Base-by-base conservation (phyloP, 192 early-diverging fungal species). In the Phlyctochytrium planicorne region DNA sequence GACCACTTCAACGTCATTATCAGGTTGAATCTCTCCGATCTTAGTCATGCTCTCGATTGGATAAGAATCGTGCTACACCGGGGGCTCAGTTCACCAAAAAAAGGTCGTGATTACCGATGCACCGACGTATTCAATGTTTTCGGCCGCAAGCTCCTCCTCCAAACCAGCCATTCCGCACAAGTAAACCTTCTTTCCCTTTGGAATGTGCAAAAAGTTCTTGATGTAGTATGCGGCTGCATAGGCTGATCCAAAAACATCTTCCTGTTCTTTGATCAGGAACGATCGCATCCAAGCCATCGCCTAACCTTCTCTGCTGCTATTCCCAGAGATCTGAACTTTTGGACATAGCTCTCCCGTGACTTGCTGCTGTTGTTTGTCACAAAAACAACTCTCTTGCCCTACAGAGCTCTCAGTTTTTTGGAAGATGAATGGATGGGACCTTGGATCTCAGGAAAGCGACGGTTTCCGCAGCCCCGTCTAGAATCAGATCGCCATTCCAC, bases 321-420 rank as follows among this genome's bases (percentile, higher is more conserved):
- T 30, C 91, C 90, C 3, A 97, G 75, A 52, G 76, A 82, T 53
- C 80, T 69, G 72, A 99, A 96, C 82, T 97, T 97, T 35, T 86
- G 78, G 25, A 90, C 70, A 68, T 96, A 96, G 60, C 83, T 77
- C 10, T 71, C 69, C 31, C 97, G 88, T 23, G 94, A 95, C 56
- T 91, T 94, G 37, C 91, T 89, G 75, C 90, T 92, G 82, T 99
- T 99, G 86, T 99, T 99, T 34, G 97, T 94, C 23, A 99, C 95
- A 78, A 97, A 99, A 40, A 97, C 80, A n/a, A 98, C 68, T 30
- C 86, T 85, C 79, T 99, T 99, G 33, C 90, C 92, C 67, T 76
- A 25, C 56, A 30, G 23, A 27, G 17, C 32, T 27, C 14, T 35
- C 12, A 32, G 34, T 34, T 4, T 20, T 10, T 12, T 62, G 32